Base-by-base conservation (phyloP, 2,329 filamentous ascomycete species). In the Torrubiellomyces zombiae region DNA sequence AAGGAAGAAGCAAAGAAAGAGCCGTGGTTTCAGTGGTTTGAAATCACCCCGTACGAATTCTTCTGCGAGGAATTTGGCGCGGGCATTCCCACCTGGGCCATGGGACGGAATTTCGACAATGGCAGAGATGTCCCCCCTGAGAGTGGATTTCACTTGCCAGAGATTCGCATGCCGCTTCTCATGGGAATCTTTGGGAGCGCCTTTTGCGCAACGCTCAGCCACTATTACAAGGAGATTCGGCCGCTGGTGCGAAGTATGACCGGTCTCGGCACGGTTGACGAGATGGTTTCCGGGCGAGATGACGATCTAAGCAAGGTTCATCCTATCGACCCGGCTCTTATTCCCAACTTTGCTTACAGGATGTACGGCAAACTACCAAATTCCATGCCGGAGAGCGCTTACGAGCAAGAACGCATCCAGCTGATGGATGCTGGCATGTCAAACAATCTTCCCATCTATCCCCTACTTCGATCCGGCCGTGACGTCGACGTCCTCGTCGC, bases 351-450 rank as follows among this genome's bases (percentile, higher is more conserved):
- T 42, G 75, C 75, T 0, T 71, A 82, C 31, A 79, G 78, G 7
- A 78, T 98, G 73, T 64, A 77, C 38, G 73, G 68, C 9, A 62
- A 68, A 32, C 59, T 98, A 6, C 77, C 82, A 1, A 51, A 67
- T 1, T 79, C 80, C 0, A 77, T 76, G n/a, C 83, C 89, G 0
- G 67, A 75, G 16, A 82, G 70, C 29, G 68, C 93, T 19, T 73
- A 79, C 39, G 58, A 68, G 11, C 63, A 62, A 9, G 61, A 74
- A 21, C 76, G 92, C 45, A 61, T 86, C 11, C 75, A 80, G 35
- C 63, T 86, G 10, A 95, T 94, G 85, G 89, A 98, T 48, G 85
- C 89, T 2, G 89, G 89, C 25, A 98, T 98, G 89, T 91, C 80
- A 35, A 95, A 98, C 47, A 98, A 98, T 43, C 60, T 98, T 7